A percentile compares a stretch with the other conserved stretches of the same genome.
Evolutionary conservation across 768 basidiomycete genomes (phyloP).

Genomic region (Termitomyces heimii): DNA sequence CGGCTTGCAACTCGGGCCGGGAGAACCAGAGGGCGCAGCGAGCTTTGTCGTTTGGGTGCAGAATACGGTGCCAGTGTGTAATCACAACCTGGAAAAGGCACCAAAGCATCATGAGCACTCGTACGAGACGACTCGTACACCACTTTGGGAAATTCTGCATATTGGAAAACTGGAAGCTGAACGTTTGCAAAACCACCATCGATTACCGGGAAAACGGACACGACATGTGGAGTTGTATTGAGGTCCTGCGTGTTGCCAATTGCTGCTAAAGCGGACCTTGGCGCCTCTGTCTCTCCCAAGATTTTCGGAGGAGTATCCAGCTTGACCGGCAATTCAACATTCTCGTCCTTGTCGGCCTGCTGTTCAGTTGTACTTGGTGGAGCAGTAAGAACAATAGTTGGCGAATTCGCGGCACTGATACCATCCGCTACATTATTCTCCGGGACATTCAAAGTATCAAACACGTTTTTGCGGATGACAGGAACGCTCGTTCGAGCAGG

Average conservation of each 20-base stretch:
- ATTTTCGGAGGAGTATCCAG: neutral
- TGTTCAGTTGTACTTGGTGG: conserved; percentile 2
- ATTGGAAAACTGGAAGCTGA: neutral
- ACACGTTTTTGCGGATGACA: neutral
- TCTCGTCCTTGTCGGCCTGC: neutral
- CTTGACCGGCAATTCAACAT: too few relatives aligned
- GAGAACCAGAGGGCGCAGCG: conserved; percentile 4
- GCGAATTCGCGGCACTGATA: neutral
- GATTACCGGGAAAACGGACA: neutral
- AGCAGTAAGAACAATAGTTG: conserved; percentile 13
- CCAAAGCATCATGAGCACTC: neutral
- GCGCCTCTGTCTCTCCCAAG: neutral
- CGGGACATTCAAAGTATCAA: neutral
- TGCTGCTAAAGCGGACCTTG: neutral
- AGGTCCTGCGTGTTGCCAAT: neutral
- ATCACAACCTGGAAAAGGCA: neutral
- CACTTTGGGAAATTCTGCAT: conserved; percentile 4
- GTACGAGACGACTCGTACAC: neutral
- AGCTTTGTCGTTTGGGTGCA: neutral
- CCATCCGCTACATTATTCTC: neutral
- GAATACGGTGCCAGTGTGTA: neutral
- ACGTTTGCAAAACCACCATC: neutral
- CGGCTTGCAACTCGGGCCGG: conserved; percentile 2
- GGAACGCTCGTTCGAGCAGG: neutral
- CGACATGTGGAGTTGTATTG: neutral